Conservation (phyloP, 108 stramenopile genomes). For the Parietichytrium sp. region DNA sequence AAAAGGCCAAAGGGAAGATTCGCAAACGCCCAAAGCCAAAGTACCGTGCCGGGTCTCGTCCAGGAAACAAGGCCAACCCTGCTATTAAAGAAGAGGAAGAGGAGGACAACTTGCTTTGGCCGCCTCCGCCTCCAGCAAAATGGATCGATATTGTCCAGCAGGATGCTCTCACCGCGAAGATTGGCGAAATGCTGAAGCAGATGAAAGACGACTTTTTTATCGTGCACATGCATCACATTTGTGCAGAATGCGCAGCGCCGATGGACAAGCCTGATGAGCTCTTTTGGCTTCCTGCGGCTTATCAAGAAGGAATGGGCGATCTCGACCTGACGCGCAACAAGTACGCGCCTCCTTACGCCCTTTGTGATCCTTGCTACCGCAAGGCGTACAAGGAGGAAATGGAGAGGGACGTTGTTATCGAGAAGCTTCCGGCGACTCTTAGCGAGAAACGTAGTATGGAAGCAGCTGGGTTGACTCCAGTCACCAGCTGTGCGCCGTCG, state of each 20-base stretch:
- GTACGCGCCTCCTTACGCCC: neutral
- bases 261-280: slow-evolving; percentile 6
- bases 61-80: neutral
- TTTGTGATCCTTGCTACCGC: neutral
- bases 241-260: neutral
- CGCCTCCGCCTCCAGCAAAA: slow-evolving; percentile 20
- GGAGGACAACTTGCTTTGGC: slow-evolving; percentile 34
- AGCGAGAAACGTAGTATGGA: too few relatives aligned
- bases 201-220: slow-evolving; percentile 81
- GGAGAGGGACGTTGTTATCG: neutral
- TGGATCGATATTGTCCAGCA: slow-evolving; percentile 50
- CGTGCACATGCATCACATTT: slow-evolving; percentile 61
- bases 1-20: slow-evolving; percentile 40
- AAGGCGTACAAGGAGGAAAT: neutral
- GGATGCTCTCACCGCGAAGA: slow-evolving; percentile 67
- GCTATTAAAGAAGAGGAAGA: slow-evolving; percentile 41
- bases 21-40: slow-evolving; percentile 33
- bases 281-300: neutral
- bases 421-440: too few relatives aligned
- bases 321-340: neutral
- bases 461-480: too few relatives aligned
- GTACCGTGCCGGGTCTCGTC: slow-evolving; percentile 25
- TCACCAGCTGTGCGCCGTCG: too few relatives aligned
- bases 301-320: neutral
- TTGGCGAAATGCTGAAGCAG: slow-evolving; percentile 65